Conservation (phyloP, 2,329 filamentous ascomycete genomes). For the Dothidotthia symphoricarpi region DNA sequence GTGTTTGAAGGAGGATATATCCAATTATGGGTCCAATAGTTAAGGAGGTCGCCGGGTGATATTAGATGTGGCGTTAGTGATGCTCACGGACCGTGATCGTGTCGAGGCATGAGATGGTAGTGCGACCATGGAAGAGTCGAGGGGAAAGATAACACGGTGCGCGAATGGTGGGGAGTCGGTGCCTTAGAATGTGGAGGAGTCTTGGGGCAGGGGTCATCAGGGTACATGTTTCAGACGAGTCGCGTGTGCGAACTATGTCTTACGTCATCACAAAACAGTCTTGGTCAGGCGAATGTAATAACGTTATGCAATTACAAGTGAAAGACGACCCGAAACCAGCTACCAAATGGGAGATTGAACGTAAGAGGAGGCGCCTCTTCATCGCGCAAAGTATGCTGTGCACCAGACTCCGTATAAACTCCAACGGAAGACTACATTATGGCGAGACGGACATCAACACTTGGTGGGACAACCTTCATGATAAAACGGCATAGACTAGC, state of each 20-base stretch:
- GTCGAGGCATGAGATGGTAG: conserved; percentile 23
- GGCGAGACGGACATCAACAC: conserved; percentile 1
- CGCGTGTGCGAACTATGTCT: no score
- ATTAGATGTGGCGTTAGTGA: no score
- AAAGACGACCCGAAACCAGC: no score
- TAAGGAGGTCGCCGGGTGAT: no score
- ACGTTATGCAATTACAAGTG: conserved; percentile 3
- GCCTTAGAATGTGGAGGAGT: no score
- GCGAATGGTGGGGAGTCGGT: no score
- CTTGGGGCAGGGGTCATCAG: conserved; percentile 10
- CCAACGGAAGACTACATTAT: conserved; percentile 7
- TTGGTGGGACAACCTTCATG: conserved; percentile 9
- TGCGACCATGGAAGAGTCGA: conserved; percentile 21
- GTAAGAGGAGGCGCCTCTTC: conserved; percentile 11
- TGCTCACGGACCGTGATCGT: conserved; percentile 25
- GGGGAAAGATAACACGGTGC: conserved; percentile 2
- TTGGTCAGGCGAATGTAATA: no score
- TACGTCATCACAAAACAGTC: no score
- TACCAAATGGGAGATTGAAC: conserved; percentile 13
- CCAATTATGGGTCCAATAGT: no score
- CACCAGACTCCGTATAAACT: conserved; percentile 32
- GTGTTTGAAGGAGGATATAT: no score
- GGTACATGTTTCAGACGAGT: conserved; percentile 1
- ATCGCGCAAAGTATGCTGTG: conserved; percentile 13
- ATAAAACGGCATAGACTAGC: conserved; percentile 50